Percentiles rank a stretch among this genome's conserved stretches.
These are phyloP conservation scores for Boechera divaricarpa DNA, from an alignment of 345 rosid species.

Conservation along the genomic window DNA sequence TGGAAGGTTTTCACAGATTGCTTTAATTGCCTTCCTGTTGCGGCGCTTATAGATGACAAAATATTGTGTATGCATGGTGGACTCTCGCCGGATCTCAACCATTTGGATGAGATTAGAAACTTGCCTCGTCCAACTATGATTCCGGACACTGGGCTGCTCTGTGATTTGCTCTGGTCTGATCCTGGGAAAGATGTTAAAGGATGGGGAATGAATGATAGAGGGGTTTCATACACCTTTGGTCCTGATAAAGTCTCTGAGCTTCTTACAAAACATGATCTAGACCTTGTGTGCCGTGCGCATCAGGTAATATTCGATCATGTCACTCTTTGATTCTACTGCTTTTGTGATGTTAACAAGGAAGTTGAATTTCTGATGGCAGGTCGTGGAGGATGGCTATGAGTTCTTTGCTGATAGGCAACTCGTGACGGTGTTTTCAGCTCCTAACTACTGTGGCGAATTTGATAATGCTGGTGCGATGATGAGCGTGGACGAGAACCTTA, in stretches of 20 bases:
- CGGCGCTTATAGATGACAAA: conserved; percentile 88
- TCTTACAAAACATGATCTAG: conserved; percentile 75
- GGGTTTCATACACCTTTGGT: conserved; percentile 93
- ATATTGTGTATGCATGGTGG: conserved; percentile 99
- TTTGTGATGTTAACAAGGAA: conserved; percentile 10
- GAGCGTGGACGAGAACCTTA: conserved; percentile 84
- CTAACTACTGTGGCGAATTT: conserved; percentile 96
- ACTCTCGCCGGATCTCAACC: conserved; percentile 82
- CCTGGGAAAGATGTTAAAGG: conserved; percentile 88
- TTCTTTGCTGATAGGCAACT: conserved; percentile 95
- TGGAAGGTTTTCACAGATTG: conserved; percentile 93
- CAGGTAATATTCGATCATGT: conserved; percentile 59
- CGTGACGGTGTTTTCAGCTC: conserved; percentile 94
- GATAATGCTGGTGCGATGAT: conserved; percentile 99
- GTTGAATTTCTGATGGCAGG: conserved; percentile 50
- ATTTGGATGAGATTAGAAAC: conserved; percentile 80
- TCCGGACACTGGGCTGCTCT: conserved; percentile 84
- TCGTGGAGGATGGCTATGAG: conserved; percentile 98
- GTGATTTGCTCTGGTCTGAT: conserved; percentile 98
- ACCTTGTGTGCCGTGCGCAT: conserved; percentile 96
- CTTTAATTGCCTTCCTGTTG: conserved; percentile 93
- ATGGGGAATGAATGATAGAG: conserved; percentile 98
- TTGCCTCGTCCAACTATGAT: conserved; percentile 71
- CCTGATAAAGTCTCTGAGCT: conserved; percentile 83
- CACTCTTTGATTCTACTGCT: conserved; percentile 11